Conservation (phyloP, 2,329 filamentous ascomycete genomes). For the Sporothrix humicola region DNA sequence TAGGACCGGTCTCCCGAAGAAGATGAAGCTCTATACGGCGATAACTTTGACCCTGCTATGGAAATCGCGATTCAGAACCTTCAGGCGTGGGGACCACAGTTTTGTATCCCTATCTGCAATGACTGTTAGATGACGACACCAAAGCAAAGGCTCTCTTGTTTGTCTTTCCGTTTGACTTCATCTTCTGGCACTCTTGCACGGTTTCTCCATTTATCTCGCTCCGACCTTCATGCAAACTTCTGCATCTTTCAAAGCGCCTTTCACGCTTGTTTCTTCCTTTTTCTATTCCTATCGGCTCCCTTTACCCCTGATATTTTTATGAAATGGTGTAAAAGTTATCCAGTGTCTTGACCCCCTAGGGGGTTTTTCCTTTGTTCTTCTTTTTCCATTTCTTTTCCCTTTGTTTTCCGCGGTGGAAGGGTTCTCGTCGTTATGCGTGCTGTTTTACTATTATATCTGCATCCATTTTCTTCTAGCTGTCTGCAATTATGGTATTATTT, state of each 20-base stretch:
- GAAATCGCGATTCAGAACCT: too few species aligned
- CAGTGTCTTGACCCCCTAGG: too few species aligned
- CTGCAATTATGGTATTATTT: not conserved
- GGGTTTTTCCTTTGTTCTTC: not conserved
- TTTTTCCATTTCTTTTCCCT: not conserved
- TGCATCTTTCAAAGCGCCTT: not conserved
- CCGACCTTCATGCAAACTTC: not conserved
- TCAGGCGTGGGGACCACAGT: too few species aligned
- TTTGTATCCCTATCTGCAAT: too few species aligned
- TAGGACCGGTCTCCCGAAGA: conserved; percentile 8
- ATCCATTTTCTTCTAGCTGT: not conserved
- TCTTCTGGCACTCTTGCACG: not conserved
- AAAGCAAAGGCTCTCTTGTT: too few species aligned
- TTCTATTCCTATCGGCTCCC: too few species aligned
- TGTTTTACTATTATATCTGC: not conserved
- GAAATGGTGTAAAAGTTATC: conserved; percentile 17
- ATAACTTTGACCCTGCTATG: too few species aligned
- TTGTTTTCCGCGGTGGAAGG: not conserved
- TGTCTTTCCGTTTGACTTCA: not conserved
- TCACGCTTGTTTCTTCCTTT: not conserved
- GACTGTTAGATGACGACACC: too few species aligned
- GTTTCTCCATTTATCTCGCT: not conserved
- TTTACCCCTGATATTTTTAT: not conserved
- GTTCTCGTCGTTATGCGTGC: not conserved
- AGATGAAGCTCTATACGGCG: not conserved